phyloP scores from a whole-genome alignment of 2,329 filamentous ascomycete genomes.

The Neonectria hederae region DNA sequence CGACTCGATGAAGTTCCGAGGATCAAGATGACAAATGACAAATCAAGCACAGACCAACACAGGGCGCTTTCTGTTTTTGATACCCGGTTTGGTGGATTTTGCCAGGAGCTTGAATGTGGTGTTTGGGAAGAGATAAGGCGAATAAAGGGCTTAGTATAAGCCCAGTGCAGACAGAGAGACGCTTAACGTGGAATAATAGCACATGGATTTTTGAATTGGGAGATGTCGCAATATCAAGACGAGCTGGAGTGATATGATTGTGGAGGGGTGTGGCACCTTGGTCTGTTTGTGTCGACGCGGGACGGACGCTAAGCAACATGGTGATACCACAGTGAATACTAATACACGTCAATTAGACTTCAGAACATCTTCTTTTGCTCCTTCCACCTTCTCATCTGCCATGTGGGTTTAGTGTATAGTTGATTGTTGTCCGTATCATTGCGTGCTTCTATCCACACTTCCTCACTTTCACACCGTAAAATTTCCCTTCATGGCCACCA shows the following conservation, averaged over 20 bases:
- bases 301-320: constrained; percentile 14
- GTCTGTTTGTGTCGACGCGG: neutral
- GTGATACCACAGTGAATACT: neutral
- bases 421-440: neutral
- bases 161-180: neutral
- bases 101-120: neutral
- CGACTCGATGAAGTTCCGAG: neutral
- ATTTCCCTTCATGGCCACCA: constrained; percentile 6
- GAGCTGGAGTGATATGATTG: constrained; percentile 4
- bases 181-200: neutral
- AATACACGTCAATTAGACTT: constrained; percentile 10
- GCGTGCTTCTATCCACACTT: neutral
- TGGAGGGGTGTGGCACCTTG: neutral
- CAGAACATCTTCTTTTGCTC: constrained; percentile 1
- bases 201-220: neutral
- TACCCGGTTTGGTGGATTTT: neutral
- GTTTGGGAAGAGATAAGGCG: neutral
- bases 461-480: neutral
- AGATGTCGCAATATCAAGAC: constrained; percentile 12
- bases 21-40: constrained; percentile 10
- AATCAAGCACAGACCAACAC: neutral
- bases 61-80: neutral
- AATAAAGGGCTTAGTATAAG: neutral
- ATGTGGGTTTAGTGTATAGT: neutral
- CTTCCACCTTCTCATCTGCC: neutral